Conservation (phyloP, 176 grass and related monocot genomes). For the Ensete ventricosum region DNA sequence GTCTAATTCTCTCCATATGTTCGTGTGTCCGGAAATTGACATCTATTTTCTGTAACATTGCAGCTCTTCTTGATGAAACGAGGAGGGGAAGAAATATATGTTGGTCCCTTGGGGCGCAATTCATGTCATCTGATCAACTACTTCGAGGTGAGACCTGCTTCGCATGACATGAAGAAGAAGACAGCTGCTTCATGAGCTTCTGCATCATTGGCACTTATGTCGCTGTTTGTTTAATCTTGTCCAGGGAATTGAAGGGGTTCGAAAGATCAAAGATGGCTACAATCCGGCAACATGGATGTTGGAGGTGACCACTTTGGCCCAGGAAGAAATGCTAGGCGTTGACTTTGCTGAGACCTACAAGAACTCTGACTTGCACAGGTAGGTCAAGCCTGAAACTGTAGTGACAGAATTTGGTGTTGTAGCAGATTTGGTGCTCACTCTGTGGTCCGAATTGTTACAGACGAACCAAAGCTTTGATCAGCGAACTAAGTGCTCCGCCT, state of each 20-base stretch:
- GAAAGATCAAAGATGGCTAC: conserved; percentile 83
- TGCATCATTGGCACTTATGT: conserved; percentile 11
- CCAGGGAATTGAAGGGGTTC: conserved; percentile 67
- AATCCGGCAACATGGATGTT: conserved; percentile 98
- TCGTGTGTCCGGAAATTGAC: neutral
- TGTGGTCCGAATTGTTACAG: conserved; percentile 28
- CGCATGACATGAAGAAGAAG: neutral
- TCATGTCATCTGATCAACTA: conserved; percentile 70
- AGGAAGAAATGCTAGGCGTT: conserved; percentile 68
- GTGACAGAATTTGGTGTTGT: too few species aligned
- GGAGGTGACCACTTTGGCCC: conserved; percentile 56
- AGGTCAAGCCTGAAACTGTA: conserved; percentile 7
- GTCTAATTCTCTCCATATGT: neutral
- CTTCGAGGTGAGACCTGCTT: conserved; percentile 62
- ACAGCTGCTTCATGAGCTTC: neutral
- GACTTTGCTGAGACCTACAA: conserved; percentile 63
- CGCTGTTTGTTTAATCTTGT: conserved; percentile 9
- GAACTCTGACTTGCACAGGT: conserved; percentile 66
- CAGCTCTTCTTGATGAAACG: conserved; percentile 96
- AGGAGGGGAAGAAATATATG: conserved; percentile 87
- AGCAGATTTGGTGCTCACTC: neutral
- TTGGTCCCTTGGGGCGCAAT: conserved; percentile 65
- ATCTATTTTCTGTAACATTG: conserved; percentile 26
- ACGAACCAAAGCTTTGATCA: conserved; percentile 77
- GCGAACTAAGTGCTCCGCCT: conserved; percentile 54